Evolutionary conservation across 129 eudicot species (phyloP), one percentile per base, ranked within the genome.

Genomic region (Flaveria brownii): DNA sequence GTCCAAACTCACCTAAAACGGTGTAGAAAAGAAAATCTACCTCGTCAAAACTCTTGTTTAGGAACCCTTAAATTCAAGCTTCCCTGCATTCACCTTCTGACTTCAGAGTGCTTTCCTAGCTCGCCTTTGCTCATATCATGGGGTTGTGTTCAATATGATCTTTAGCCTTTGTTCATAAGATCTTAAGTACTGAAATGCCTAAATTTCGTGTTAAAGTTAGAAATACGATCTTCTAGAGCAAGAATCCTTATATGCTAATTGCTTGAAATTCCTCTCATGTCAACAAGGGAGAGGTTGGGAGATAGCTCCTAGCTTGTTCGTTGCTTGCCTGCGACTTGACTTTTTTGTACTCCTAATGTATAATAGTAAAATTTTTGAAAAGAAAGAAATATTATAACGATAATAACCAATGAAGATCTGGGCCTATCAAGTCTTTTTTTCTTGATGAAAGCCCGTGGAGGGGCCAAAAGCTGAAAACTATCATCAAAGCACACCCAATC

Each of bases 191-290:
- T 47, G 14, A 70, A 70, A 71, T 51, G 75, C 28, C 26, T 52
- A 52, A 28, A 51, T 63, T 51, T 10, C 12, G 28, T 28, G 30
- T 28, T 51, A 17, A 30, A 51, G 30, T 71, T 6, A 52, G 5
- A 28, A 71, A 46, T 60, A 7, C 39, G n/a, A 20, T 18, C 13
- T 17, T 18, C n/a, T 23, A 70, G 23, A 43, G 16, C 26, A 15
- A 0, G 41, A 70, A 46, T 68, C 45, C n/a, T 65, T 14, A 65
- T 17, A 66, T 66, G 71, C 71, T 42, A 20, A 70, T 70, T 70
- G 74, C 61, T 26, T 49, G 45, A 49, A 70, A 70, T 14, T 16
- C 61, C 74, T 70, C 14, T 70, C 74, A 49, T 70, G 64, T 57
- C 15, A 70, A 70, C 8, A 49, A 70, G 46, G 25, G 74, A 8